phyloP scores from a whole-genome alignment of 345 rosid genomes.

The Eucalyptus urophylla region DNA sequence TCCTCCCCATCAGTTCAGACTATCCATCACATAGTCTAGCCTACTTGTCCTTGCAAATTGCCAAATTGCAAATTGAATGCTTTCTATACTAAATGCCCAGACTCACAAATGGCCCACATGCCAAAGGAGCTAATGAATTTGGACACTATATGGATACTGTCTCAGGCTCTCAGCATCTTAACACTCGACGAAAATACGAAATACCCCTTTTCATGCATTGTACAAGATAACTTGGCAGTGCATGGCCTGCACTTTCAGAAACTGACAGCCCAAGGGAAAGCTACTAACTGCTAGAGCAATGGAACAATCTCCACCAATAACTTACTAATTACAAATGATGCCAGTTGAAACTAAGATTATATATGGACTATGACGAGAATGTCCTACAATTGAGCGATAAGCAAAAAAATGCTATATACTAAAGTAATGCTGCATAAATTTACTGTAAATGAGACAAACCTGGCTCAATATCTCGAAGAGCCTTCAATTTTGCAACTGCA shows the following conservation, averaged over 20 bases:
- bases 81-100: background rate
- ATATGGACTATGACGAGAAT: background rate
- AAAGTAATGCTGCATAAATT: background rate
- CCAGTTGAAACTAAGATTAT: background rate
- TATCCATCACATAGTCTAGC: background rate
- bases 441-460: constrained; percentile 17
- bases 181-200: background rate
- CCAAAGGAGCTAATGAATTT: background rate
- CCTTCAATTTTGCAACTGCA: constrained; percentile 60
- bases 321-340: background rate
- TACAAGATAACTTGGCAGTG: background rate
- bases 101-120: background rate
- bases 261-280: background rate
- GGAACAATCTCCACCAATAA: background rate
- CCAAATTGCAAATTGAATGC: background rate
- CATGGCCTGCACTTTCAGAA: background rate
- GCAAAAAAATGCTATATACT: background rate
- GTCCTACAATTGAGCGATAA: background rate
- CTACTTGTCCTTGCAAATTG: background rate
- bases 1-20: background rate
- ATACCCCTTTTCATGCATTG: background rate
- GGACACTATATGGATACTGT: background rate
- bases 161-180: background rate
- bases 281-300: background rate
- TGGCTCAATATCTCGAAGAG: constrained; percentile 67